Conservation (phyloP, 805 yeast species). For the Kodamaea kaohsiungensis region DNA sequence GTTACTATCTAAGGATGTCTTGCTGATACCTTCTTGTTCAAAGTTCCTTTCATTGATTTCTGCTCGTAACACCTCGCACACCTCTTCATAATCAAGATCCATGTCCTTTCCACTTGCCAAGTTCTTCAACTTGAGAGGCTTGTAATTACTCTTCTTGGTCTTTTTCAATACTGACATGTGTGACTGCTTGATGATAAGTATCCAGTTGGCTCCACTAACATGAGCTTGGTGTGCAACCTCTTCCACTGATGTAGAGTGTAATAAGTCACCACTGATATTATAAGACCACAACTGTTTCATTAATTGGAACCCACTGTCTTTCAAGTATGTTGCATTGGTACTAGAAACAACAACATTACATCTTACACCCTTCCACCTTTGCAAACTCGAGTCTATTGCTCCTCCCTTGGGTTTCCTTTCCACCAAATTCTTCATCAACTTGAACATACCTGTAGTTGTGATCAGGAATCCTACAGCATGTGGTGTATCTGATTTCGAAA, state of each 20-base stretch:
- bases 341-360: conserved; percentile 84
- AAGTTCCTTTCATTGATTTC: conserved; percentile 29
- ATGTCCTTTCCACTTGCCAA: conserved; percentile 58
- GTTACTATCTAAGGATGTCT: neutral
- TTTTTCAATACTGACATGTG: conserved; percentile 37
- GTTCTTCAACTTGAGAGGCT: conserved; percentile 74
- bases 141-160: conserved; percentile 51
- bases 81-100: conserved; percentile 73
- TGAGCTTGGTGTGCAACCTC: conserved; percentile 66
- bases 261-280: conserved; percentile 77
- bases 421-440: conserved; percentile 33
- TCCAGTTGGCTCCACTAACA: conserved; percentile 71
- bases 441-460: conserved; percentile 49
- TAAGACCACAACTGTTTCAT: conserved; percentile 68
- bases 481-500: conserved; percentile 25
- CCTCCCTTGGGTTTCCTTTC: conserved; percentile 14
- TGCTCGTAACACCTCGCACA: conserved; percentile 36
- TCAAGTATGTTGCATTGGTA: conserved; percentile 55
- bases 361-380: conserved; percentile 39
- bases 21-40: conserved; percentile 13
- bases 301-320: conserved; percentile 63
- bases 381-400: conserved; percentile 2
- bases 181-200: conserved; percentile 76
- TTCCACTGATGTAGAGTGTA: conserved; percentile 44
- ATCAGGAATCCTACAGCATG: conserved; percentile 85